Conservation (phyloP, 2,329 filamentous ascomycete species). For the Botryotinia calthae region DNA sequence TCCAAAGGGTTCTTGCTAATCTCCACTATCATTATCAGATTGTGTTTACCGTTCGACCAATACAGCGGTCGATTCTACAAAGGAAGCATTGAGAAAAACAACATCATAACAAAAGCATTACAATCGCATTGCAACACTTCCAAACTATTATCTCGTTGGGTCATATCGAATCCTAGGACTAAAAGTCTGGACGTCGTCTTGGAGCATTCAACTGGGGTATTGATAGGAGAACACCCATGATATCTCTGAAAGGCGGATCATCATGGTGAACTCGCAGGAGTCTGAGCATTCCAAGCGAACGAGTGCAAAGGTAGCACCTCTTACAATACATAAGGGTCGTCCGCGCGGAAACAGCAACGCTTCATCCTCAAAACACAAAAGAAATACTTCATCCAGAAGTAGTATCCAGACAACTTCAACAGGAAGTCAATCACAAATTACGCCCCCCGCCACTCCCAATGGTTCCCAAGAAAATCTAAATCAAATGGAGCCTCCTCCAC, state of each 20-base stretch:
- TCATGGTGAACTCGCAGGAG: conserved; percentile 37
- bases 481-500: conserved; percentile 47
- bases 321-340: conserved; percentile 51
- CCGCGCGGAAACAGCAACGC: conserved; percentile 39
- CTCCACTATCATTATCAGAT: conserved; percentile 15
- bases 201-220: not conserved
- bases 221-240: conserved; percentile 12
- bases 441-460: conserved; percentile 73
- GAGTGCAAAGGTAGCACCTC: conserved; percentile 60
- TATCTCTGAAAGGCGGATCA: conserved; percentile 23
- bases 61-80: not conserved
- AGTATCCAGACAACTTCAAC: conserved; percentile 33
- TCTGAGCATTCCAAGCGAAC: conserved; percentile 43
- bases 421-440: conserved; percentile 55
- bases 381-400: conserved; percentile 45
- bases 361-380: conserved; percentile 40
- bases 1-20: conserved; percentile 19
- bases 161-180: not conserved
- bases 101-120: not conserved
- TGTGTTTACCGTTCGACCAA: not conserved
- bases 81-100: not conserved
- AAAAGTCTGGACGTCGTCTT: not conserved
- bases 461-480: conserved; percentile 57
- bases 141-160: not conserved
- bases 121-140: not conserved